A percentile compares a stretch with the other conserved stretches of the same genome.
Evolutionary conservation across 164 flowering plant species (phyloP).

Genomic region (Berberis thunbergii): DNA sequence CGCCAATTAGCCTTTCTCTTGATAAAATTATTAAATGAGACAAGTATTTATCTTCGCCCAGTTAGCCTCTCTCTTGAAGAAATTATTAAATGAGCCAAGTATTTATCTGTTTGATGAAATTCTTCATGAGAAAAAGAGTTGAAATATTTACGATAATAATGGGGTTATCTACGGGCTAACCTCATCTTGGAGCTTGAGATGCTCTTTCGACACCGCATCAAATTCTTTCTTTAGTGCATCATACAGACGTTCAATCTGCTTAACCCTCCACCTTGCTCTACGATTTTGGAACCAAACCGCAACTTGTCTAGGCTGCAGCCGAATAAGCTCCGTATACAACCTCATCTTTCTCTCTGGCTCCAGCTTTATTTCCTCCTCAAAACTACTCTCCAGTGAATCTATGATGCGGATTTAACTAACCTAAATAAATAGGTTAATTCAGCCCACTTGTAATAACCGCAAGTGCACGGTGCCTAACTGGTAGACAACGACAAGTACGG

Average conservation of each 20-base stretch:
- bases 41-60: too few species aligned
- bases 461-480: too few species aligned
- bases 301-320: slow-evolving; percentile 67
- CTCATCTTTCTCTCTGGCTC: slow-evolving; percentile 73
- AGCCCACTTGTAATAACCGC: too few species aligned
- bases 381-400: slow-evolving; percentile 63
- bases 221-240: slow-evolving; percentile 55
- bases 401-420: too few species aligned
- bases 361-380: slow-evolving; percentile 75
- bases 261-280: slow-evolving; percentile 75
- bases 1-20: too few species aligned
- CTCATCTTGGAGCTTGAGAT: slow-evolving; percentile 66
- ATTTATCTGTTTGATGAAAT: too few species aligned
- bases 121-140: background rate
- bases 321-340: slow-evolving; percentile 52
- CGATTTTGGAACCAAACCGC: slow-evolving; percentile 89
- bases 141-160: background rate
- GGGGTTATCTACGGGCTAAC: slow-evolving; percentile 10
- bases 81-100: too few species aligned
- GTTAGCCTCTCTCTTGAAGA: too few species aligned
- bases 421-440: too few species aligned
- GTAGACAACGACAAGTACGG: too few species aligned
- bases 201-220: slow-evolving; percentile 45
- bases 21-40: too few species aligned
- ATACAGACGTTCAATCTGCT: slow-evolving; percentile 65